phyloP scores from a whole-genome alignment of 306 rosid genomes.

The Lupinus albus region DNA sequence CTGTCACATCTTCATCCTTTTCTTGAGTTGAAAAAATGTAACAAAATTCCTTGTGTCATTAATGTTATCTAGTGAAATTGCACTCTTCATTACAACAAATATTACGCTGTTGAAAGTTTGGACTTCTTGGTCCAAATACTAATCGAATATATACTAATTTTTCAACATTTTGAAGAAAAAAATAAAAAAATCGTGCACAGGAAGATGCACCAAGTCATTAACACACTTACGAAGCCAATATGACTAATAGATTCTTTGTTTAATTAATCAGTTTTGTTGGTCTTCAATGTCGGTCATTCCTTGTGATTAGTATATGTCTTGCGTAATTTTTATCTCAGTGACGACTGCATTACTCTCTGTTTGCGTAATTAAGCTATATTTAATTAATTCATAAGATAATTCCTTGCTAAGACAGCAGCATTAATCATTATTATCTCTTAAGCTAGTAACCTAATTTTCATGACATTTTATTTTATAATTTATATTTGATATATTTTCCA shows the following conservation, averaged over 20 bases:
- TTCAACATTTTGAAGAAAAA: constrained; percentile 6
- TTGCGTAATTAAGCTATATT: constrained; percentile 1
- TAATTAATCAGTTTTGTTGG: constrained; percentile 20
- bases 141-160: constrained; percentile 14
- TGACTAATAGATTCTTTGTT: constrained; percentile 14
- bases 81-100: constrained; percentile 17
- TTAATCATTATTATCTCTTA: too few species aligned
- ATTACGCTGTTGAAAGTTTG: constrained; percentile 39
- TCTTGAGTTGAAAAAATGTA: background rate
- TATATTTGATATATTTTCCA: too few species aligned
- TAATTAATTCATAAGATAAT: too few species aligned
- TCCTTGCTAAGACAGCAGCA: too few species aligned
- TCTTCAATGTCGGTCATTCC: constrained; percentile 22
- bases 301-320: background rate
- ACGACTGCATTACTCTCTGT: constrained; percentile 50
- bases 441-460: too few species aligned
- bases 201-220: constrained; percentile 27
- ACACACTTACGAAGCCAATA: constrained; percentile 2
- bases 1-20: too few species aligned
- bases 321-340: constrained; percentile 39
- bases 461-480: too few species aligned
- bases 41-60: background rate
- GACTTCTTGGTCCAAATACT: background rate
- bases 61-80: background rate
- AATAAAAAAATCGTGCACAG: constrained; percentile 19